Conservation (phyloP, 305 asterid species). For the Plantago lanceolata region DNA sequence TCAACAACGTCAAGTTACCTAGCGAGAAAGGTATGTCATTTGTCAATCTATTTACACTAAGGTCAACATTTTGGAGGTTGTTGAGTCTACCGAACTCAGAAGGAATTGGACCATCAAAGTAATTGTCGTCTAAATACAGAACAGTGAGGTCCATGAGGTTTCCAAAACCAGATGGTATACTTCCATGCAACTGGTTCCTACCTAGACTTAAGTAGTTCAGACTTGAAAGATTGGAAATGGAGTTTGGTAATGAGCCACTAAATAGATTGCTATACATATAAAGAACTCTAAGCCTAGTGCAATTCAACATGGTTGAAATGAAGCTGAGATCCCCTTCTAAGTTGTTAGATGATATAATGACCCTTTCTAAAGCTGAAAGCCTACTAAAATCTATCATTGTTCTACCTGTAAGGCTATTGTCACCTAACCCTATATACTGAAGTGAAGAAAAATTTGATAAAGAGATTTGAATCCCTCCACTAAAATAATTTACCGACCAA, state of each 20-base stretch:
- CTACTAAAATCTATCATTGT: conserved; percentile 5
- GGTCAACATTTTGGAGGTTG: no score
- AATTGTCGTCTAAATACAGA: neutral
- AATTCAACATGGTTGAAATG: no score
- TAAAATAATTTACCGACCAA: neutral
- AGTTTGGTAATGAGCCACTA: no score
- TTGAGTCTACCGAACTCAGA: neutral
- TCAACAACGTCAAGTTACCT: no score
- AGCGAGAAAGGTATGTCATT: no score
- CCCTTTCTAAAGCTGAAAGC: conserved; percentile 3
- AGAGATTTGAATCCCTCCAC: neutral
- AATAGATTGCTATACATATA: no score
- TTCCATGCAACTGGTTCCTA: conserved; percentile 22
- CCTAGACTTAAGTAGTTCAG: neutral
- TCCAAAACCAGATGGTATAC: conserved; percentile 22
- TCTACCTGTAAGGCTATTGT: conserved; percentile 5
- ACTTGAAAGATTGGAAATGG: conserved; percentile 16
- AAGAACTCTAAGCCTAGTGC: no score
- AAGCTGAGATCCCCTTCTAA: conserved; percentile 5
- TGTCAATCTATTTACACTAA: no score
- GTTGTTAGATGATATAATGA: neutral
- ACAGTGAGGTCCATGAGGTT: conserved; percentile 16
- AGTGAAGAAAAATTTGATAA: neutral
- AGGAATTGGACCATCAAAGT: conserved; percentile 13
- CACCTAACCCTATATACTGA: neutral